phyloP scores from a whole-genome alignment of 2,329 filamentous ascomycete species.

The Tolypocladium nubicola region DNA sequence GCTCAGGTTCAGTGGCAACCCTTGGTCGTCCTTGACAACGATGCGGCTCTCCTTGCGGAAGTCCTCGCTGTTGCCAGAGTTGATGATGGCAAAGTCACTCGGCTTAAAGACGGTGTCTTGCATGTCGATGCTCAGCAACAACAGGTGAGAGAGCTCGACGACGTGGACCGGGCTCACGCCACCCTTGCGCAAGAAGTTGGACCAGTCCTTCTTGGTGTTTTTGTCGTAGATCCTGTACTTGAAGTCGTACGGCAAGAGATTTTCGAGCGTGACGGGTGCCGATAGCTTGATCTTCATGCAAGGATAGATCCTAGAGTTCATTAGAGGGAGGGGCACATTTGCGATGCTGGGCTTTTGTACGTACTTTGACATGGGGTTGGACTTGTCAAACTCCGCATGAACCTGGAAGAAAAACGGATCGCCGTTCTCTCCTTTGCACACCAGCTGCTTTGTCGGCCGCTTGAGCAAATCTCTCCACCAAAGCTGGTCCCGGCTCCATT shows the following conservation, averaged over 20 bases:
- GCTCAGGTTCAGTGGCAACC: constrained; percentile 67
- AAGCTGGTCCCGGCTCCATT: constrained; percentile 81
- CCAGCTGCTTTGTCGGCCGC: constrained; percentile 73
- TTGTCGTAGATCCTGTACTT: constrained; percentile 99
- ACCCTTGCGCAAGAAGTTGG: constrained; percentile 92
- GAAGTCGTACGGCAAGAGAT: constrained; percentile 92
- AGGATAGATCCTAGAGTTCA: constrained; percentile 57
- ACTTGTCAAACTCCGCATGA: constrained; percentile 73
- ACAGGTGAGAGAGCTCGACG: constrained; percentile 85
- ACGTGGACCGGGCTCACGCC: constrained; percentile 96
- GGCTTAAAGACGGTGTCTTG: constrained; percentile 91
- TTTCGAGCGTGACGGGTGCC: constrained; percentile 88
- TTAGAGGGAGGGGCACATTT: neutral
- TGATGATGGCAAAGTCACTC: constrained; percentile 96
- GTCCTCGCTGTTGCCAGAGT: constrained; percentile 76
- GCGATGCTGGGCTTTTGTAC: constrained; percentile 10
- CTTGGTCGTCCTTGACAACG: constrained; percentile 74
- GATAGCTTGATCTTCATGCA: constrained; percentile 91
- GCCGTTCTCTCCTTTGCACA: constrained; percentile 76
- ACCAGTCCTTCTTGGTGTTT: constrained; percentile 98
- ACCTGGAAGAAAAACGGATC: constrained; percentile 97
- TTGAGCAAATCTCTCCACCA: constrained; percentile 91
- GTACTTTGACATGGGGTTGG: constrained; percentile 69
- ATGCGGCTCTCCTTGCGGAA: constrained; percentile 75
- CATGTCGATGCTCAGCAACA: constrained; percentile 90